Conservation (phyloP, 2,329 filamentous ascomycete species). For the Fusarium odoratissimum region DNA sequence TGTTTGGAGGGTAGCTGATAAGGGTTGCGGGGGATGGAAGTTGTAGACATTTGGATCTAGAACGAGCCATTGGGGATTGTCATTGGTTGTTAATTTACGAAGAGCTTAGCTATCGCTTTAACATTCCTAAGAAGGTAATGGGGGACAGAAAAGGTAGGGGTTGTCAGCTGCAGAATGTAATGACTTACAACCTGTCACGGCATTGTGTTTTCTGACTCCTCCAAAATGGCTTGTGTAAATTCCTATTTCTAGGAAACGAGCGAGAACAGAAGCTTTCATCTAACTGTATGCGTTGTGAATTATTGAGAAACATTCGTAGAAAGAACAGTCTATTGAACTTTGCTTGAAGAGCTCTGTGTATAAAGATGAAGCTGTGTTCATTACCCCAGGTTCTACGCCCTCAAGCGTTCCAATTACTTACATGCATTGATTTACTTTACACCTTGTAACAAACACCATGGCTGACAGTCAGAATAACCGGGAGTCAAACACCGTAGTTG, state of each 20-base stretch:
- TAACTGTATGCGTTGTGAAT: neutral
- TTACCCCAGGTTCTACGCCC: neutral
- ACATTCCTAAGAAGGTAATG: neutral
- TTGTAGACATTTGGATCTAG: neutral
- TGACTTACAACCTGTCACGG: too few relatives aligned
- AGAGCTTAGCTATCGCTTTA: neutral
- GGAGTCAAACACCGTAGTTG: neutral
- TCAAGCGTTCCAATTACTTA: too few relatives aligned
- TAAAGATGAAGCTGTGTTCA: neutral
- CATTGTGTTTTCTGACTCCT: neutral
- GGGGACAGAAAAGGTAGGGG: neutral
- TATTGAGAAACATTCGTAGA: too few relatives aligned
- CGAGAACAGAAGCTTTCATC: neutral
- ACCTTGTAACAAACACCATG: neutral
- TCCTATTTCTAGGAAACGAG: neutral
- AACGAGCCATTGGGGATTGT: neutral
- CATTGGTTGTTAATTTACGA: neutral
- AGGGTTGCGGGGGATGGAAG: neutral
- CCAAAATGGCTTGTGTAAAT: neutral
- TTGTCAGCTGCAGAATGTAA: neutral
- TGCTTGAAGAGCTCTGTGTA: neutral
- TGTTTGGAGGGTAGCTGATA: conserved; percentile 1
- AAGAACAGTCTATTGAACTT: neutral
- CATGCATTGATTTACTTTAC: neutral
- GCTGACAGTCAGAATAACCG: too few relatives aligned